Evolutionary conservation across 805 yeast genomes (phyloP), one percentile per base, ranked within the genome.

Genomic region (Yamadazyma olivae): DNA sequence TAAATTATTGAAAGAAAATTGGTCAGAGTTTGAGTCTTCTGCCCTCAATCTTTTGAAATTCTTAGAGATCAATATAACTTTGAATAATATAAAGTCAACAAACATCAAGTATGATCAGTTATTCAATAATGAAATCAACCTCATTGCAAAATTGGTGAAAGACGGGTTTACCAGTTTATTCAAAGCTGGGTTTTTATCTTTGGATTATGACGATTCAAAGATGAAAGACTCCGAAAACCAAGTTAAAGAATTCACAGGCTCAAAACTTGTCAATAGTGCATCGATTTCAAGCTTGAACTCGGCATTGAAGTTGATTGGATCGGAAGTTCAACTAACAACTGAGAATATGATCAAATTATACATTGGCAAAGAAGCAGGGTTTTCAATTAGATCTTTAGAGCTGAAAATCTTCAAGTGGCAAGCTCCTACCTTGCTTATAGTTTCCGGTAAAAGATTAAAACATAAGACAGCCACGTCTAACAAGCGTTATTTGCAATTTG

Each of bases 401-500:
- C 74, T 82, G 38, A 86, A 81, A 44, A 83, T 83, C 0, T 78
- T 87, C 65, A 87, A 89, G 49, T 91, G 97, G 96, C 79, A 77
- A 47, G 93, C 95, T 0, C 95, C 96, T 0, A 77, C 95, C 0
- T 54, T 91, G 1, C 46, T 90, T 6, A 41, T 90, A 0, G 65
- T 91, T 0, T 72, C 77, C 3, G 98, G 97, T 0, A 72, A 69
- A 46, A 54, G 77, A 31, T 54, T 81, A 17, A 54, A 58, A 28
- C 35, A 51, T 24, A 59, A 59, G 38, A 60, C 70, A 0, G 50
- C 55, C 7, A 33, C 51, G 4, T 51, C 62, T 15, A 74, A 67
- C 36, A 71, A 63, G 35, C 56, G 84, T 21, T 79, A 75, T 47
- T 64, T 61, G 19, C 62, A 62, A 14, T 82, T 84, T 46, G 65